A percentile compares a stretch with the other conserved stretches of the same genome.
phyloP scores from a whole-genome alignment of 305 asterid genomes.

The Rubia balearica region DNA sequence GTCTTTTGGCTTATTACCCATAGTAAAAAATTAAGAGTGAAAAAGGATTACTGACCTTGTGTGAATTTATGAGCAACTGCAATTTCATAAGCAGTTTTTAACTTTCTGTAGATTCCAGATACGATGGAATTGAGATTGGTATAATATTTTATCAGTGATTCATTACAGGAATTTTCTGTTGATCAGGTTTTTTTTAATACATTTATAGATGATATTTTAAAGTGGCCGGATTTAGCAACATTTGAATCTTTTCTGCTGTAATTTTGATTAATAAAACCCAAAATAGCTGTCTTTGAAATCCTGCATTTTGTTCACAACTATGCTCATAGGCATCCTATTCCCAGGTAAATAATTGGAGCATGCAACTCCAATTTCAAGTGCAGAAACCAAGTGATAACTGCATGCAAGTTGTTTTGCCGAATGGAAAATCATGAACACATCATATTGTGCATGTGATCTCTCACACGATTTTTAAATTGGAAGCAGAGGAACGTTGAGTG shows the following conservation, averaged over 20 bases:
- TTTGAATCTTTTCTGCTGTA: background rate
- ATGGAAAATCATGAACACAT: too few species aligned
- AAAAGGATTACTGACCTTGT: too few species aligned
- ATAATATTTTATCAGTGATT: background rate
- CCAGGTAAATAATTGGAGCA: conserved; percentile 15
- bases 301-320: conserved; percentile 19
- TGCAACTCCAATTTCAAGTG: conserved; percentile 15
- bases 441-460: too few species aligned
- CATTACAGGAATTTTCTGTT: background rate
- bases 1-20: too few species aligned
- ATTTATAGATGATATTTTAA: background rate
- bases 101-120: too few species aligned
- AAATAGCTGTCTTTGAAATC: conserved; percentile 10
- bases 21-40: too few species aligned
- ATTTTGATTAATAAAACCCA: background rate
- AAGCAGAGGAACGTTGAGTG: too few species aligned
- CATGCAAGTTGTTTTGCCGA: too few species aligned
- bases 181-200: too few species aligned
- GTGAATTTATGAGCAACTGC: too few species aligned
- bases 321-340: conserved; percentile 20
- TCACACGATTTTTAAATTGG: too few species aligned
- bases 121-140: background rate
- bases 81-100: too few species aligned
- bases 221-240: background rate
- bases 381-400: conserved; percentile 13